phyloP scores from a whole-genome alignment of 2,329 filamentous ascomycete species.

The Claviceps monticola region DNA sequence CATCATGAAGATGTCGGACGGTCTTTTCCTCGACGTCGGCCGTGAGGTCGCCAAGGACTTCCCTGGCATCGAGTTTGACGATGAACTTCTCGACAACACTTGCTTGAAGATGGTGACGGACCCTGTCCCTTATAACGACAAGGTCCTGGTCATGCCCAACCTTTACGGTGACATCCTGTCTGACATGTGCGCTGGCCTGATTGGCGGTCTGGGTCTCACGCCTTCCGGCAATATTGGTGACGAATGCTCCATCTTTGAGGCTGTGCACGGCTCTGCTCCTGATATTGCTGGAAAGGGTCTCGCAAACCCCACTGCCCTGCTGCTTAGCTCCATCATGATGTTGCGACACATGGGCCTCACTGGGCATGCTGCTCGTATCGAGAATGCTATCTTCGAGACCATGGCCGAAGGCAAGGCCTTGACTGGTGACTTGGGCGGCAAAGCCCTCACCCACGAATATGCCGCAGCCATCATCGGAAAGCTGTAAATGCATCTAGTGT shows the following conservation, averaged over 20 bases:
- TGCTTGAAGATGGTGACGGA: constrained; percentile 98
- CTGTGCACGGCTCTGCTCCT: constrained; percentile 91
- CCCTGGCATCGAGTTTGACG: constrained; percentile 90
- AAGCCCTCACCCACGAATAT: constrained; percentile 91
- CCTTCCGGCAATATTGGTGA: constrained; percentile 98
- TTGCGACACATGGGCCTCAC: constrained; percentile 91
- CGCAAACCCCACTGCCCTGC: constrained; percentile 91
- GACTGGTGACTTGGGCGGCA: constrained; percentile 92
- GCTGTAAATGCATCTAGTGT: constrained; percentile 30
- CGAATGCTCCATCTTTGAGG: constrained; percentile 99
- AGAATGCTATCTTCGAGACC: constrained; percentile 89
- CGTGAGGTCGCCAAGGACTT: constrained; percentile 85
- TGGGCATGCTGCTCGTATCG: constrained; percentile 74
- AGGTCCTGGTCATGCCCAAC: constrained; percentile 97
- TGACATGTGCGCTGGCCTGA: constrained; percentile 97
- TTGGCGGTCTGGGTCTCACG: constrained; percentile 91
- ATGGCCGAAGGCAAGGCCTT: constrained; percentile 91
- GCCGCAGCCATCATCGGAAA: constrained; percentile 75
- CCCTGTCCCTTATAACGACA: constrained; percentile 94
- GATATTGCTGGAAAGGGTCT: constrained; percentile 94
- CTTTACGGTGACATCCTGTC: constrained; percentile 98
- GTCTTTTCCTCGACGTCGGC: constrained; percentile 86
- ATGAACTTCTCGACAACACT: constrained; percentile 96
- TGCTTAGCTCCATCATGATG: constrained; percentile 98
- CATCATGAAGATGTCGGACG: constrained; percentile 99